phyloP scores from a whole-genome alignment of 2,329 filamentous ascomycete species.

The Cordyceps militaris region DNA sequence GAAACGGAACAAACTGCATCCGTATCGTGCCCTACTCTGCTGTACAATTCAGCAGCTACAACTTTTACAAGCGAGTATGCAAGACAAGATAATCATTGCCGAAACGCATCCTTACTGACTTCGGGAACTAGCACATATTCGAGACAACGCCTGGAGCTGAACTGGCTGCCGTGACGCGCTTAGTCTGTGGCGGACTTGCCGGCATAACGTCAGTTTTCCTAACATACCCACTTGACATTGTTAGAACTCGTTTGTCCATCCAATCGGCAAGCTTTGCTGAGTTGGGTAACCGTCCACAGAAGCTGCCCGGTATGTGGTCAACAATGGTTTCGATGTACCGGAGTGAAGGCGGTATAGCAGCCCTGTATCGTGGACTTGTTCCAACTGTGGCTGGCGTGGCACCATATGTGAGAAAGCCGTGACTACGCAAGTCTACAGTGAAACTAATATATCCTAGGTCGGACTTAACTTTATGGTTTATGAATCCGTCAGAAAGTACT shows the following conservation, averaged over 20 bases:
- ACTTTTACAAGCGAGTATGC: conserved; percentile 86
- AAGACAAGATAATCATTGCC: neutral
- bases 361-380: conserved; percentile 89
- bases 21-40: conserved; percentile 97
- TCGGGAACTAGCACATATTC: conserved; percentile 54
- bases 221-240: conserved; percentile 96
- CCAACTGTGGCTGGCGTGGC: conserved; percentile 93
- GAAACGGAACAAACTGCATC: conserved; percentile 97
- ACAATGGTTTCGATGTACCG: conserved; percentile 81
- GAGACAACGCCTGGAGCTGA: conserved; percentile 68
- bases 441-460: conserved; percentile 47
- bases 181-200: conserved; percentile 84
- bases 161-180: conserved; percentile 64
- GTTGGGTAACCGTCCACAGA: conserved; percentile 55
- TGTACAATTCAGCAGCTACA: conserved; percentile 97
- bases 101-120: conserved; percentile 13
- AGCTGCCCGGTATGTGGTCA: conserved; percentile 86
- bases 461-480: conserved; percentile 99
- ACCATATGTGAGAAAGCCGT: conserved; percentile 60
- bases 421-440: conserved; percentile 1
- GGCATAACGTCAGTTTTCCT: conserved; percentile 92
- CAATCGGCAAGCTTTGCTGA: conserved; percentile 92
- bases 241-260: conserved; percentile 91
- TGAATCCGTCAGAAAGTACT: conserved; percentile 73
- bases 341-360: conserved; percentile 75